Base-by-base conservation (phyloP, 2,329 filamentous ascomycete genomes). In the Alternaria dauci region DNA sequence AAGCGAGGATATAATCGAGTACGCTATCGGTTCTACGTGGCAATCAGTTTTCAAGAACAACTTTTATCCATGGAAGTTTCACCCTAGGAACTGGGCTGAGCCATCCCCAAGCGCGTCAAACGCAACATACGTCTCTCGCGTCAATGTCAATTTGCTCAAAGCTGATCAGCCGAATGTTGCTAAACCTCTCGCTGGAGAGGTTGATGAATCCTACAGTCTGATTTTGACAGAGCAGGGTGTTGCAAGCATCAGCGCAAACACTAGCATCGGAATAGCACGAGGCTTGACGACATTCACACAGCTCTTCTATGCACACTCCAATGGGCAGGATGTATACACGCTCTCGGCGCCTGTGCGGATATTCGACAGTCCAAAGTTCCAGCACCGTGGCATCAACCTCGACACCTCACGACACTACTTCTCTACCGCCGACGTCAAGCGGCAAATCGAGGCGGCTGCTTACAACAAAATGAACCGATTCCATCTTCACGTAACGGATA, bases 401-500 rank as follows among this genome's bases (percentile, higher is more conserved):
- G 93, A 96, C 72, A 88, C 92, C 42, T 85, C 91, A 3, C 85
- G 93, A 59, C 89, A 88, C 71, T 95, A 85, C 80, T 91, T 90
- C 77, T 84, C 87, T 1, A 80, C 91, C 25, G 76, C 82, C 4
- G 87, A 91, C 70, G 89, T 96, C 67, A 84, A 89, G 71, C 87
- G 88, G 52, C 92, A 89, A 54, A 91, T 97, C 66, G 91, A 96
- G 72, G 90, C 88, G 41, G 79, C 91, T 66, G 82, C 90, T 1
- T 93, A 88, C 85, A 92, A 89, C 81, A 95, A 96, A 81, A 86
- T 95, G 83, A 95, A 95, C 79, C 85, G 88, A 6, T 84, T 96
- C 57, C 92, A 95, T 78, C 82, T 94, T 55, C 92, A 96, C 81
- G 84, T 90, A 58, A 95, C 91, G 5, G 92, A 96, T 77, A 88